A percentile compares a stretch with the other conserved stretches of the same genome.
phyloP scores from a whole-genome alignment of 225 moss, liverwort and hornwort genomes.

The Neckera pumila region DNA sequence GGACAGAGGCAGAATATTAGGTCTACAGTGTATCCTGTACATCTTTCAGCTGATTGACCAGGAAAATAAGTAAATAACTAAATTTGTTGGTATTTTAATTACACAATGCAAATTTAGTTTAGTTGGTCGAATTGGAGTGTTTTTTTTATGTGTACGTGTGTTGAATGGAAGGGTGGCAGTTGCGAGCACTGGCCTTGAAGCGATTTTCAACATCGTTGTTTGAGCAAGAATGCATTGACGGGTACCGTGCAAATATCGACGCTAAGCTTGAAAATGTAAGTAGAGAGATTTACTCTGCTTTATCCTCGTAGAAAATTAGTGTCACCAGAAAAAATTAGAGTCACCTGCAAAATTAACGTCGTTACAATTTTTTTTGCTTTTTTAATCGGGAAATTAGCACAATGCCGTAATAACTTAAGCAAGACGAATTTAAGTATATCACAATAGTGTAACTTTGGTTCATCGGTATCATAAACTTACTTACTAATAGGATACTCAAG shows the following conservation, averaged over 20 bases:
- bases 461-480: background rate
- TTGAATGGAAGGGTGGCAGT: constrained; percentile 23
- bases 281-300: background rate
- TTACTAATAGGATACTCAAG: background rate
- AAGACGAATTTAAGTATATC: background rate
- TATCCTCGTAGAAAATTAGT: background rate
- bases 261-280: constrained; percentile 10
- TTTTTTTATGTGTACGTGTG: background rate
- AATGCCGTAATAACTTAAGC: background rate
- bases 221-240: constrained; percentile 26
- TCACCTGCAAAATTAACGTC: background rate
- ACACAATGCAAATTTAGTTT: background rate
- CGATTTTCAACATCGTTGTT: constrained; percentile 24
- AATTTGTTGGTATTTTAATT: background rate
- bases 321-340: background rate
- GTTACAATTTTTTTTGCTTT: background rate
- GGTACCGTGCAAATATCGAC: background rate
- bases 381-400: background rate
- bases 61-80: background rate
- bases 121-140: background rate
- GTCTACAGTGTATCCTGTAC: too few species aligned
- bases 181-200: constrained; percentile 27
- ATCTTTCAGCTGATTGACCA: background rate
- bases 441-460: background rate
- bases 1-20: background rate